phyloP scores from a whole-genome alignment of 2,329 filamentous ascomycete genomes.

The Tricladium varicosporioides region DNA sequence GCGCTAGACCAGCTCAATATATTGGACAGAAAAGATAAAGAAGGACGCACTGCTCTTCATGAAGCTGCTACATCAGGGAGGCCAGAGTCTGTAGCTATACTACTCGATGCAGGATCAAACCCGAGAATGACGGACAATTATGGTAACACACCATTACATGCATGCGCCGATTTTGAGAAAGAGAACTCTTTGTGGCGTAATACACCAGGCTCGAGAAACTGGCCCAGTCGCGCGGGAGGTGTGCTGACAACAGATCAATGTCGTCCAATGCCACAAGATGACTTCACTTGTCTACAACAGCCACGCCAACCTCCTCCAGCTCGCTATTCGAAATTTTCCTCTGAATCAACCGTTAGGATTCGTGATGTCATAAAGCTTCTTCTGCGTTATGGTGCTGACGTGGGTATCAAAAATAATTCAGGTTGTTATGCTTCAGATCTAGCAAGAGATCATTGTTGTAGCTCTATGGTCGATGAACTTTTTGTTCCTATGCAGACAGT shows the following conservation, averaged over 20 bases:
- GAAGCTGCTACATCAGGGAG: slow-evolving; percentile 10
- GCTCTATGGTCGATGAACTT: neutral
- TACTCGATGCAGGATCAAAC: slow-evolving; percentile 9
- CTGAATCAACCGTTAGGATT: slow-evolving; percentile 5
- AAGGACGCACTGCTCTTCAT: slow-evolving; percentile 14
- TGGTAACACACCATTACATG: neutral
- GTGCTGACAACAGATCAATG: neutral
- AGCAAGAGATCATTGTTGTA: neutral
- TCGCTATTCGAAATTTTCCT: neutral
- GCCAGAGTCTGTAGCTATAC: slow-evolving; percentile 5
- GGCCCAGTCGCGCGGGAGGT: neutral
- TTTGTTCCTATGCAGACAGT: neutral
- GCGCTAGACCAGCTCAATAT: neutral
- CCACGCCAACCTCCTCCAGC: too few relatives aligned
- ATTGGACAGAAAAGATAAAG: slow-evolving; percentile 5
- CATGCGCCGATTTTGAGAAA: slow-evolving; percentile 2
- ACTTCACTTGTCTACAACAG: neutral
- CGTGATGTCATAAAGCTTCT: slow-evolving; percentile 13
- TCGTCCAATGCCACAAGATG: neutral
- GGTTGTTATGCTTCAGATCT: neutral
- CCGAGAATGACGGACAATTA: neutral
- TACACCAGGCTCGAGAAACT: neutral
- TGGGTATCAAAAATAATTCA: neutral
- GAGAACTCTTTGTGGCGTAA: neutral
- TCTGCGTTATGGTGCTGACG: slow-evolving; percentile 6